phyloP scores from a whole-genome alignment of 139 green algal species.

The Closterium sp. region DNA sequence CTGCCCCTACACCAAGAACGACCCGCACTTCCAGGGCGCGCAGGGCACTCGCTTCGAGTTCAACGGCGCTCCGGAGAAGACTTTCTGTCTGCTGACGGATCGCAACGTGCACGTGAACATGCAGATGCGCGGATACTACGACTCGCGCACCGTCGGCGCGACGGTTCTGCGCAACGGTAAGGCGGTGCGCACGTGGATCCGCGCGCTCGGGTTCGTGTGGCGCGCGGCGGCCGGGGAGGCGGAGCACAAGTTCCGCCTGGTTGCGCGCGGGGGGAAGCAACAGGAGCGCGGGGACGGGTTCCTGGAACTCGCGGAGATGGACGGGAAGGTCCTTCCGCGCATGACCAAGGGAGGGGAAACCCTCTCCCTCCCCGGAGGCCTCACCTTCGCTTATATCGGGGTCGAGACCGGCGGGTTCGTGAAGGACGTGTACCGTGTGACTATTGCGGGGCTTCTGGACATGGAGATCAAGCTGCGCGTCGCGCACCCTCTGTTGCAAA shows the following conservation, averaged over 20 bases:
- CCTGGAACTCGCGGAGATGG: conserved; percentile 4
- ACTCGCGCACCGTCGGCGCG: neutral
- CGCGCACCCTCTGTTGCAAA: conserved; percentile 5
- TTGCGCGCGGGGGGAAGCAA: conserved; percentile 25
- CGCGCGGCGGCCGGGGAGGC: neutral
- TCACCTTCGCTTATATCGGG: neutral
- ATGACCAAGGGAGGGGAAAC: neutral
- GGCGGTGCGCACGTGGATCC: conserved; percentile 16
- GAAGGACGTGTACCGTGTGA: conserved; percentile 6
- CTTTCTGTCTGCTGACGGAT: conserved; percentile 20
- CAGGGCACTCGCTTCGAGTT: conserved; percentile 25
- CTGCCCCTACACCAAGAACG: conserved; percentile 3
- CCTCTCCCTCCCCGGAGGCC: neutral
- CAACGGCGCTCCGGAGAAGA: conserved; percentile 8
- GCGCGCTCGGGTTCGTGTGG: conserved; percentile 23
- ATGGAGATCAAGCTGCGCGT: conserved; percentile 11
- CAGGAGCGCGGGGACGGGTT: conserved; percentile 28
- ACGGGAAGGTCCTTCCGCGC: conserved; percentile 7
- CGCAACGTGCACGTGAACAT: conserved; percentile 30
- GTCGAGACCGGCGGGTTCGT: neutral
- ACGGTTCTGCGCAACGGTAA: conserved; percentile 3
- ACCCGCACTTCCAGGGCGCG: conserved; percentile 23
- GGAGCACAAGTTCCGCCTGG: conserved; percentile 16
- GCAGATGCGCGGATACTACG: conserved; percentile 22
- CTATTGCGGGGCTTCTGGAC: conserved; percentile 8